These are phyloP conservation scores for Trypanosoma rangeli DNA, from an alignment of 208 protist species.

Conservation along the genomic window DNA sequence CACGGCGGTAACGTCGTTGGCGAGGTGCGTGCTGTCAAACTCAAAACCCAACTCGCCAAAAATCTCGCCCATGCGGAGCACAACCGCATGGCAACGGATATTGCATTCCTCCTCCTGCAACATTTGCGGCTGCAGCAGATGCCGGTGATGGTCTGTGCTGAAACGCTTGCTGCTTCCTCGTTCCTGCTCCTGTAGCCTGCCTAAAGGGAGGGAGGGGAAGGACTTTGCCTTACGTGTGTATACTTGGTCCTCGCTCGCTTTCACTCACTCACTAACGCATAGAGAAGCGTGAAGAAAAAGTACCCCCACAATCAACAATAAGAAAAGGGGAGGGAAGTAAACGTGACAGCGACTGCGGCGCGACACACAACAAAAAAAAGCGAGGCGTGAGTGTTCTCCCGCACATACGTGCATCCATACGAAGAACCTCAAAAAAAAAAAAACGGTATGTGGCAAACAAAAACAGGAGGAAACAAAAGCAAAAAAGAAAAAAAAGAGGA, in stretches of 20 bases:
- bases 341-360: not conserved
- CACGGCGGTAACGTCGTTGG: conserved; percentile 33
- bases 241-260: not conserved
- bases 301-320: not conserved
- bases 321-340: not conserved
- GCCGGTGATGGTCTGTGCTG: not conserved
- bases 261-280: not conserved
- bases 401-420: not conserved
- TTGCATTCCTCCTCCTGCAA: not conserved
- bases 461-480: not conserved
- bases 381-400: not conserved
- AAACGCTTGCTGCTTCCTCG: not conserved
- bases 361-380: not conserved
- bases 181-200: not conserved
- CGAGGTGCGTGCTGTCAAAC: conserved; percentile 21
- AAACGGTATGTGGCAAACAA: not conserved
- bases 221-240: not conserved
- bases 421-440: not conserved
- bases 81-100: conserved; percentile 71
- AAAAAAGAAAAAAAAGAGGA: not conserved
- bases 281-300: not conserved
- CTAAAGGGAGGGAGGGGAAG: too few relatives aligned
- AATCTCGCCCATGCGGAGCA: conserved; percentile 80
- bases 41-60: conserved; percentile 89
- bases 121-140: not conserved